Evolutionary conservation across 75 land plant genomes (phyloP), one percentile per base, ranked within the genome.

Genomic region (Pinus albicaulis): DNA sequence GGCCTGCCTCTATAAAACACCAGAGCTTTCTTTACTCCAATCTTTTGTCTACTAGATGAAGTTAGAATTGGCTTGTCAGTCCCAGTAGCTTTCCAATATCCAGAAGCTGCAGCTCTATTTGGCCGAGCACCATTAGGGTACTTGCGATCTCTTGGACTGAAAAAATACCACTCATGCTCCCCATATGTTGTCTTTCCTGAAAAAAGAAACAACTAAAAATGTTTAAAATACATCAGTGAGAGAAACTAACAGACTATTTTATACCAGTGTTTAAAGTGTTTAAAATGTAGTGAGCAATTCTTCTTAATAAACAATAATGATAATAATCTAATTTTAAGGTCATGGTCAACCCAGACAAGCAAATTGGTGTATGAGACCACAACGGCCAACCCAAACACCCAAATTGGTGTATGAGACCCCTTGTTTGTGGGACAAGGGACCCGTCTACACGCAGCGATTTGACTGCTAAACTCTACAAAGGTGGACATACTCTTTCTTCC

Each of bases 51-150:
- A 1, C 82, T 74, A 0, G 82, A 85, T 1, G 83, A 70, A 5
- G 76, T 80, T 57, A 82, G 11, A 24, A 88, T 78, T 55, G 87
- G 88, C 78, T 88, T 86, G 48, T 88, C 90, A 0, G 82, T 85
- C n/a, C 90, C 90, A 12, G 90, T 88, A 3, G 89, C 87, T 74
- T 87, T 87, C 89, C 89, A 87, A 52, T 85, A 87, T 20, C 89
- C 89, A 2, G 87, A 81, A 3, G 79, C 82, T 5, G 89, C 87
- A 58, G 89, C 85, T 56, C 89, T 17, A 64, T 88, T 88, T 6
- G 87, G 84, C 61, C 89, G 65, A 0, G 77, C 80, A 8, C 89
- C 89, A 65, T 82, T 88, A 5, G 87, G 88, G 24, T 87, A 87
- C 78, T 87, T 87, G 66, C 87, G 56, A 36, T 87, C 87, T 55